Evolutionary conservation across 106 monocot genomes (phyloP).

Genomic region (Vanilla planifolia): DNA sequence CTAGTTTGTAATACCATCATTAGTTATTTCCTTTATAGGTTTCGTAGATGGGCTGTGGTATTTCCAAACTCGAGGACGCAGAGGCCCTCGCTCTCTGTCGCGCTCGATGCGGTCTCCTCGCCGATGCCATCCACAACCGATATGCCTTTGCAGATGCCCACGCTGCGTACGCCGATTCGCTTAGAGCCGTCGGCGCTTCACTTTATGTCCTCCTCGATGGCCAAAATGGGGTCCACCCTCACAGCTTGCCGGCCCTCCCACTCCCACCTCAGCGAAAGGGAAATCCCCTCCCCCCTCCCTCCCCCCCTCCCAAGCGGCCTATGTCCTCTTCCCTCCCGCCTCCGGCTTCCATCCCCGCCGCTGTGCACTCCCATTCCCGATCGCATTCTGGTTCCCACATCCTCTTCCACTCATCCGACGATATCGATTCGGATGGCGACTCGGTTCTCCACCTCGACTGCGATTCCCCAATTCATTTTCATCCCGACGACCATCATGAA

Average conservation of each 20-base stretch:
- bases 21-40: neutral
- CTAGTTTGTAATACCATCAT: too few species aligned
- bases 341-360: neutral
- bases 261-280: conserved; percentile 71
- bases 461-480: conserved; percentile 19
- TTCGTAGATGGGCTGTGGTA: conserved; percentile 61
- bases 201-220: conserved; percentile 45
- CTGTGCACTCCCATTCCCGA: conserved; percentile 21
- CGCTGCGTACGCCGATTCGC: conserved; percentile 47
- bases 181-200: conserved; percentile 45
- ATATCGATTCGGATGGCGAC: conserved; percentile 29
- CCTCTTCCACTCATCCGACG: conserved; percentile 46
- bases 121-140: conserved; percentile 59
- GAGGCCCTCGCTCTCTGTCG: conserved; percentile 59
- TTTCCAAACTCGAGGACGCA: conserved; percentile 75
- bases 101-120: conserved; percentile 34
- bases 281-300: conserved; percentile 24
- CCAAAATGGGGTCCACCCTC: conserved; percentile 1
- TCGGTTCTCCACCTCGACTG: conserved; percentile 39
- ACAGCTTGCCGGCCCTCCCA: conserved; percentile 37
- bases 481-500: conserved; percentile 8
- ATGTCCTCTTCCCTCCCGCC: too few species aligned
- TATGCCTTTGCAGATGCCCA: conserved; percentile 84
- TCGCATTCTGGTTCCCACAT: conserved; percentile 68
- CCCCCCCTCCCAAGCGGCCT: conserved; percentile 3